These are phyloP conservation scores for Collybia nuda DNA, from an alignment of 768 basidiomycete species.

Conservation along the genomic window DNA sequence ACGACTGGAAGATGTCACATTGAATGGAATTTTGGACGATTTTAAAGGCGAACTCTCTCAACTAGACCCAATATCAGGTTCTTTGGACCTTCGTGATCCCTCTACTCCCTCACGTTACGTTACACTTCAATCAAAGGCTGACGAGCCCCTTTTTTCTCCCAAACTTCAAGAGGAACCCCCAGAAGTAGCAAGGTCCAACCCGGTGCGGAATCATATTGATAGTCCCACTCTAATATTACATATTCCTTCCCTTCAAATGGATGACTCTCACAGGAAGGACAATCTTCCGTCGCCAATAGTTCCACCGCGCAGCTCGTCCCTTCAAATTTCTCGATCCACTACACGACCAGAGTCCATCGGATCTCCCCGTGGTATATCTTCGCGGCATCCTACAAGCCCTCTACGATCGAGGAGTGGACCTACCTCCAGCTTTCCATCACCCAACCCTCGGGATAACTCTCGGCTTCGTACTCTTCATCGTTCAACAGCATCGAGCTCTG, in stretches of 20 bases:
- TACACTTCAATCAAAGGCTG: conserved; percentile 34
- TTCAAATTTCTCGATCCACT: conserved; percentile 37
- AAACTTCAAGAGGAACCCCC: conserved; percentile 18
- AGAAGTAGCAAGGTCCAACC: conserved; percentile 17
- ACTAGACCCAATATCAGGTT: conserved; percentile 53
- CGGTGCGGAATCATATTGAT: conserved; percentile 10
- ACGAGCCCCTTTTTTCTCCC: conserved; percentile 24
- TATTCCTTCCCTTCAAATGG: conserved; percentile 22
- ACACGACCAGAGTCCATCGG: conserved; percentile 19
- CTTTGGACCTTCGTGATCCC: conserved; percentile 67
- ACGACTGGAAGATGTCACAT: conserved; percentile 36
- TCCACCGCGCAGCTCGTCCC: conserved; percentile 51
- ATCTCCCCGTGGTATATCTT: conserved; percentile 30
- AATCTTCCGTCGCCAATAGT: conserved; percentile 31
- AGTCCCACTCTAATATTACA: conserved; percentile 29
- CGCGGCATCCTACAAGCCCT: conserved; percentile 40
- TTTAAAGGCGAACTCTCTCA: conserved; percentile 73
- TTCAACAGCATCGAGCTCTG: conserved; percentile 75
- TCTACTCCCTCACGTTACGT: conserved; percentile 52
- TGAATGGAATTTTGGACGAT: conserved; percentile 67
- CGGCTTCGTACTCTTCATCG: conserved; percentile 67
- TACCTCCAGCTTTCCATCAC: conserved; percentile 20
- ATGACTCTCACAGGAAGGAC: conserved; percentile 21
- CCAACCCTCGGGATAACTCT: conserved; percentile 28
- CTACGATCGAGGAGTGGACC: conserved; percentile 43